Base-by-base conservation (phyloP, 139 green algal genomes). In the Gonium pectorale region DNA sequence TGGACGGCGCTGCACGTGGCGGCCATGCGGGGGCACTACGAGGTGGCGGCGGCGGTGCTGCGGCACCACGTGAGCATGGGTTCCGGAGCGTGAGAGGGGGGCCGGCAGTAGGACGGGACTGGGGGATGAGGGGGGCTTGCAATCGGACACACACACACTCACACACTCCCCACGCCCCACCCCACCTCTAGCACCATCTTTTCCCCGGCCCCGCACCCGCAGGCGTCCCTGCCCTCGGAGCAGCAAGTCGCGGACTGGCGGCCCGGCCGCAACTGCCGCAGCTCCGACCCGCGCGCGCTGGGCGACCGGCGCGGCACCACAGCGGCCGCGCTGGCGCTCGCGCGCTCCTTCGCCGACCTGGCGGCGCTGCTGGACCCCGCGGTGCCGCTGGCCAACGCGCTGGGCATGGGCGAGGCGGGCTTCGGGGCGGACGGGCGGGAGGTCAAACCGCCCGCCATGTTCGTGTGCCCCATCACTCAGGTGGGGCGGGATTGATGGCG, bases 381-480 rank as follows among this genome's bases (percentile, higher is more conserved):
- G 29, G 31, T 0, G 15, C 59, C 75, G 56, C 75, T 82, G 56
- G 37, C 40, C 4, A 3, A 24, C 29, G 17, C n/a, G 59, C n/a
- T n/a, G n/a, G n/a, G n/a, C n/a, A n/a, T n/a, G 75, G 21, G 54
- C 19, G 11, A 22, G 62, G 60, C n/a, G 46, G 35, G 11, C 31
- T 5, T 75, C 63, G 62, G 63, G 31, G 43, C 43, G 15, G 78
- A 84, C 33, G 75, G 75, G 0, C 40, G 17, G 59, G 75, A 82
- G 75, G 17, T 82, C 40, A 38, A 15, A 41, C 78, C 64, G 44
- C 78, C 62, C 9, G 43, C 62, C 21, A 75, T 74, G 78, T 84
- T 84, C 63, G 27, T 75, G 43, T 84, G 78, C 35, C 78, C 78
- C 19, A 84, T 84, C 78, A 84, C 78, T 33, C 78, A 82, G 75